Percentiles rank a stretch among this genome's conserved stretches.
These are phyloP conservation scores for Geosmithia flava DNA, from an alignment of 2,329 filamentous ascomycete species.

Conservation along the genomic window DNA sequence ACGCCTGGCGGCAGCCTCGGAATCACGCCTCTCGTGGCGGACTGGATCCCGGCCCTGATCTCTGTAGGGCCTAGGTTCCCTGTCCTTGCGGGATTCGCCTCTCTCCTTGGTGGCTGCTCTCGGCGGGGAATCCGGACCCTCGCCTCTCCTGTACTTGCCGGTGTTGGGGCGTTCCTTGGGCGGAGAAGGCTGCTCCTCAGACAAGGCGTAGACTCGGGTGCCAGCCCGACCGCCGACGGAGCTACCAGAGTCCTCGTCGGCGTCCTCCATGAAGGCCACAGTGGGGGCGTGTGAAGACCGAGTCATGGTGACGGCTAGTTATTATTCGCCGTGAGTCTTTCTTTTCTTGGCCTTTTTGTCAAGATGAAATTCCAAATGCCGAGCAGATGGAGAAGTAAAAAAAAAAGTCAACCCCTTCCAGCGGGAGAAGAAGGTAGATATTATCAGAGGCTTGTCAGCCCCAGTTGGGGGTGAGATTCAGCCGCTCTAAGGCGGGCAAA, in stretches of 20 bases:
- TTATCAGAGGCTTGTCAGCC: slow-evolving; percentile 1
- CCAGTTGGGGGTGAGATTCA: slow-evolving; percentile 1
- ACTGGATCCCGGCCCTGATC: slow-evolving; percentile 10
- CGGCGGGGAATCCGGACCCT: slow-evolving; percentile 29
- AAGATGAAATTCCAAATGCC: not conserved
- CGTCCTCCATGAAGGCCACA: slow-evolving; percentile 37
- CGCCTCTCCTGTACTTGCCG: slow-evolving; percentile 27
- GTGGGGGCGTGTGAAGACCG: slow-evolving; percentile 15
- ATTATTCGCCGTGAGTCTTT: not conserved
- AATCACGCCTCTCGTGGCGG: slow-evolving; percentile 10
- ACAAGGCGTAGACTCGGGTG: slow-evolving; percentile 32
- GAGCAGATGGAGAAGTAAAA: not conserved
- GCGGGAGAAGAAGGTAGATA: not conserved
- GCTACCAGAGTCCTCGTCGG: slow-evolving; percentile 36
- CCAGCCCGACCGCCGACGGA: slow-evolving; percentile 24
- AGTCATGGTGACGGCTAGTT: slow-evolving; percentile 25
- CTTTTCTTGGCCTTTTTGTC: not conserved
- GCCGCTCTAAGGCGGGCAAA: slow-evolving; percentile 1
- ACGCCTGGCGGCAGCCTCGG: slow-evolving; percentile 9
- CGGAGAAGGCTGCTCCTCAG: slow-evolving; percentile 27
- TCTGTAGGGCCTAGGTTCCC: slow-evolving; percentile 7
- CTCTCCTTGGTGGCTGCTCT: slow-evolving; percentile 19
- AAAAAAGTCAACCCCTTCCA: not conserved
- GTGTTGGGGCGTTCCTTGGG: slow-evolving; percentile 39
- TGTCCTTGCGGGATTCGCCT: slow-evolving; percentile 11